A percentile compares a stretch with the other conserved stretches of the same genome.
Conservation (phyloP, 2,329 filamentous ascomycete species). For the Magnaporthiopsis poae region DNA sequence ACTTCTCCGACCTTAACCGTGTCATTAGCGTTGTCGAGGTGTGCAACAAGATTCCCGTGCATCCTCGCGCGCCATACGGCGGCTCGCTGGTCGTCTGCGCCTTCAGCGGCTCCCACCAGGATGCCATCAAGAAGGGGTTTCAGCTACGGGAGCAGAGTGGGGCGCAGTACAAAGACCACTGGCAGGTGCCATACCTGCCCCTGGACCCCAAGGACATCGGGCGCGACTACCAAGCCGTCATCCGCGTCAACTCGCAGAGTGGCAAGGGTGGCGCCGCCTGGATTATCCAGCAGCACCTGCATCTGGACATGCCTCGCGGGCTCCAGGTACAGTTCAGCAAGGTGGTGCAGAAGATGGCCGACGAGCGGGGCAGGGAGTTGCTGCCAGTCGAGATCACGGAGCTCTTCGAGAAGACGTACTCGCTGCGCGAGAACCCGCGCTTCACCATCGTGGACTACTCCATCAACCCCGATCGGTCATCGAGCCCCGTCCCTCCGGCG, state of each 20-base stretch:
- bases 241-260: constrained; percentile 92
- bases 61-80: constrained; percentile 80
- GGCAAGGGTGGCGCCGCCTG: constrained; percentile 91
- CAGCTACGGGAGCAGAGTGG: constrained; percentile 54
- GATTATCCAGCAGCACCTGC: constrained; percentile 80
- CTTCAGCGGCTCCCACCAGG: constrained; percentile 86
- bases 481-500: constrained; percentile 58
- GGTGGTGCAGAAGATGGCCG: constrained; percentile 73
- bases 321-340: constrained; percentile 85
- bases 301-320: constrained; percentile 85
- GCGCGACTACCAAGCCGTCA: constrained; percentile 93
- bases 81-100: constrained; percentile 86
- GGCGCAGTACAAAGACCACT: constrained; percentile 54
- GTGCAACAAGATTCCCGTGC: constrained; percentile 89
- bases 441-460: constrained; percentile 86
- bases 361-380: constrained; percentile 73
- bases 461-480: constrained; percentile 73
- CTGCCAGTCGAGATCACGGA: constrained; percentile 72
- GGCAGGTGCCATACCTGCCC: constrained; percentile 85
- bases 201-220: constrained; percentile 89
- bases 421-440: constrained; percentile 69
- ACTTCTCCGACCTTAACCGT: constrained; percentile 79
- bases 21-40: constrained; percentile 85
- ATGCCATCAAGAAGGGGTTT: constrained; percentile 92
- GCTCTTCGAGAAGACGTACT: constrained; percentile 84